These are phyloP conservation scores for Chenopodium suecicum DNA, from an alignment of 148 eudicot species.

Conservation along the genomic window DNA sequence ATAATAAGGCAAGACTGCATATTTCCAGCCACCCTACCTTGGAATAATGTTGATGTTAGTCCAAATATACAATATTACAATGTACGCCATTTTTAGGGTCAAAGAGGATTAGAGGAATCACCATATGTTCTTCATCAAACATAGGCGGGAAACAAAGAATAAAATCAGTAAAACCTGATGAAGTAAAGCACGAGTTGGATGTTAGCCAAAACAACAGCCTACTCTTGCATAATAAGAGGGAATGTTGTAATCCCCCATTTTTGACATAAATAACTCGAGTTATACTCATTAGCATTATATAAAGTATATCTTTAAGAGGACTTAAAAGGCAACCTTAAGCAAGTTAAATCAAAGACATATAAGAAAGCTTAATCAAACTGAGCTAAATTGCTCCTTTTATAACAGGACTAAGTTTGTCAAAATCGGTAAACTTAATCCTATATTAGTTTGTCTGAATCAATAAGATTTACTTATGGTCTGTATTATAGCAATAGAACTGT, in stretches of 20 bases:
- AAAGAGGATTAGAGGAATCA: neutral
- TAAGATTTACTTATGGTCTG: neutral
- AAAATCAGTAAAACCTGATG: neutral
- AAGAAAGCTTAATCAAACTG: neutral
- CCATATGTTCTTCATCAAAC: slow-evolving; percentile 10
- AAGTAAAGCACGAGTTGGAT: neutral
- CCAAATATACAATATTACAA: neutral
- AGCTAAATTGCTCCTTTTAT: neutral
- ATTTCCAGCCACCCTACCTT: neutral
- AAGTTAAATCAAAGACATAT: neutral
- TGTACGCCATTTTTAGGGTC: neutral
- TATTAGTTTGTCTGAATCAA: neutral
- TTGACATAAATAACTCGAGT: neutral
- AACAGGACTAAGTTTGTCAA: neutral
- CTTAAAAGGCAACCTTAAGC: neutral
- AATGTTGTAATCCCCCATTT: neutral
- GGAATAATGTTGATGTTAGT: neutral
- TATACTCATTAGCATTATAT: neutral
- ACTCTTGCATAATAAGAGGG: neutral
- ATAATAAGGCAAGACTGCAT: neutral
- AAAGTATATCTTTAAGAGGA: neutral
- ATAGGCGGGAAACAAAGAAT: neutral
- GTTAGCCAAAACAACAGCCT: neutral
- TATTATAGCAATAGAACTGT: neutral
- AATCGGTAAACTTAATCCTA: neutral